A percentile compares a stretch with the other conserved stretches of the same genome.
phyloP scores from a whole-genome alignment of 2,329 filamentous ascomycete genomes.

The Colletotrichum sp. region DNA sequence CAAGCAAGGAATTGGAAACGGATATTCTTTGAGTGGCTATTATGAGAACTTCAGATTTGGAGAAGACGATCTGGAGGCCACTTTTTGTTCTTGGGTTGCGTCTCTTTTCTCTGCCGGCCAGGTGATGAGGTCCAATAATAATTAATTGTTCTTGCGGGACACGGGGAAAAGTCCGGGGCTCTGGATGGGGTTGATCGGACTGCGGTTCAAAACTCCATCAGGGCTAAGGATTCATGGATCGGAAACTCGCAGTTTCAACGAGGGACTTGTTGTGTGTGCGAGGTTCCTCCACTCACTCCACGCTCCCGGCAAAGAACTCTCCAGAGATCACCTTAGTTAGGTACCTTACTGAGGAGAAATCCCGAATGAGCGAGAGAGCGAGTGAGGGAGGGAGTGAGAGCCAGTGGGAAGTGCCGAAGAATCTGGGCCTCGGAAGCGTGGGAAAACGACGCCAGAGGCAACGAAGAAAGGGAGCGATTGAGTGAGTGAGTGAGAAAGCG shows the following conservation, averaged over 20 bases:
- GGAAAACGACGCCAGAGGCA: not conserved
- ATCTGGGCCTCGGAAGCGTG: not conserved
- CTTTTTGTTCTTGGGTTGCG: not conserved
- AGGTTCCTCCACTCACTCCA: not conserved
- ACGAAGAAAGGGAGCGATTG: not conserved
- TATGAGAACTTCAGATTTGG: not conserved
- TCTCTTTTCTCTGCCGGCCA: not conserved
- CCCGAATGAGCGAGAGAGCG: not conserved
- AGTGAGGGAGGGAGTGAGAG: not conserved
- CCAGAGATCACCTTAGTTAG: not conserved
- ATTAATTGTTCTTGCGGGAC: constrained; percentile 15
- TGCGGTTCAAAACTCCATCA: not conserved
- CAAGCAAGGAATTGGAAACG: not conserved
- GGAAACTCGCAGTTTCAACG: not conserved
- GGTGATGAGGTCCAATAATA: not conserved
- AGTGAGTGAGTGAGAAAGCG: not conserved
- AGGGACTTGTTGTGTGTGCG: not conserved
- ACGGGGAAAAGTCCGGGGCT: constrained; percentile 17
- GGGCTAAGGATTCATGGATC: constrained; percentile 1
- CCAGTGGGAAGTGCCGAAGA: constrained; percentile 6
- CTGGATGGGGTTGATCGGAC: not conserved
- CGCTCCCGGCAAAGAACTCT: constrained; percentile 19
- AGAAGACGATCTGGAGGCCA: not conserved
- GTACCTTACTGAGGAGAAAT: not conserved
- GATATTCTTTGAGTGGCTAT: not conserved